Percentiles rank a stretch among this genome's conserved stretches.
Evolutionary conservation across 495 filamentous ascomycete species (phyloP).

Genomic region (Penicillium ochrochloron): DNA sequence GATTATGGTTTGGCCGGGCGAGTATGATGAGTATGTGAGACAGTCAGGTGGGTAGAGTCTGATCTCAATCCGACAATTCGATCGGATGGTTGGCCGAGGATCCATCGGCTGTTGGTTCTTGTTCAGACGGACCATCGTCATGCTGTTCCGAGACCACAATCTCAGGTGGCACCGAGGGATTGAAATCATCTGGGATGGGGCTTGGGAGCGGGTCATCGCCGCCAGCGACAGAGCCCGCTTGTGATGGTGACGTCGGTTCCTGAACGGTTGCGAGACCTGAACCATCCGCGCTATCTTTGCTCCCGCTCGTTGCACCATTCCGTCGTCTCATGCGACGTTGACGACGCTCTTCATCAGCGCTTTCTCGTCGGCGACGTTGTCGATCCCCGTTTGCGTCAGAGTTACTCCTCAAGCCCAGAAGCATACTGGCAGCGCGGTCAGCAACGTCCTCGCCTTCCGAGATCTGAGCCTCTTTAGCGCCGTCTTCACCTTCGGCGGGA

Average conservation of each 20-base stretch:
- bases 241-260: constrained; percentile 40
- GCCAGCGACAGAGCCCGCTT: constrained; percentile 30
- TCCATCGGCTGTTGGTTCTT: constrained; percentile 29
- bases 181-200: constrained; percentile 33
- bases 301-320: constrained; percentile 49
- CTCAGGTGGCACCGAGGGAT: constrained; percentile 36
- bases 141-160: constrained; percentile 49
- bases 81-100: constrained; percentile 28
- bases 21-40: neutral
- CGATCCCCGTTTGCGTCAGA: constrained; percentile 60
- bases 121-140: constrained; percentile 23
- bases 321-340: constrained; percentile 63
- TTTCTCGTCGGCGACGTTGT: constrained; percentile 66
- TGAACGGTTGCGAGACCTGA: constrained; percentile 38
- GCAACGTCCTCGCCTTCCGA: constrained; percentile 76
- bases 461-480: constrained; percentile 45
- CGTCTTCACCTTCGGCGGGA: constrained; percentile 45
- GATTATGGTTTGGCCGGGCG: constrained; percentile 31
- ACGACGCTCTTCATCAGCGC: constrained; percentile 70
- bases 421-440: constrained; percentile 77
- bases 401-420: constrained; percentile 77
- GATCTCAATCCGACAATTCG: constrained; percentile 39
- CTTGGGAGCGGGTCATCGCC: constrained; percentile 35
- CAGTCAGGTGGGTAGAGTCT: neutral
- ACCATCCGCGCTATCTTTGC: constrained; percentile 53